These are phyloP conservation scores for Candida andamanensis DNA, from an alignment of 805 yeast genomes.

Conservation along the genomic window DNA sequence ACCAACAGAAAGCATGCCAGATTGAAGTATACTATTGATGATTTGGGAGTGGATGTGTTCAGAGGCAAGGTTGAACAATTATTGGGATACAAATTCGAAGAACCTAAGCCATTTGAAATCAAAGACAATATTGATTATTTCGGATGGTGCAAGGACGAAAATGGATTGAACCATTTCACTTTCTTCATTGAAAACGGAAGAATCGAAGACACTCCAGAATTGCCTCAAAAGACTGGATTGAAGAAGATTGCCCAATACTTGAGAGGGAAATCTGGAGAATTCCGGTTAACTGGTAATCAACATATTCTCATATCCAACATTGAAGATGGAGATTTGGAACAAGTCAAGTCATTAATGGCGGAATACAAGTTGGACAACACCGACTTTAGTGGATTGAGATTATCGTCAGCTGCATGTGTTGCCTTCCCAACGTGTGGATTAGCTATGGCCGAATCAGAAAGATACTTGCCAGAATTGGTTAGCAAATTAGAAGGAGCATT, in stretches of 20 bases:
- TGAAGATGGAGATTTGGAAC: slow-evolving; percentile 59
- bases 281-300: slow-evolving; percentile 94
- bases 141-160: slow-evolving; percentile 89
- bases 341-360: slow-evolving; percentile 58
- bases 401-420: slow-evolving; percentile 93
- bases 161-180: slow-evolving; percentile 83
- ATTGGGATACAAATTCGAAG: slow-evolving; percentile 70
- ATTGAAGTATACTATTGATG: slow-evolving; percentile 93
- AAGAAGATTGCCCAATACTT: slow-evolving; percentile 70
- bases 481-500: slow-evolving; percentile 78
- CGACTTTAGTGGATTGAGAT: slow-evolving; percentile 74
- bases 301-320: slow-evolving; percentile 76
- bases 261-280: slow-evolving; percentile 62
- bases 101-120: slow-evolving; percentile 68
- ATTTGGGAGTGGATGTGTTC: slow-evolving; percentile 83
- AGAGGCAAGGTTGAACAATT: slow-evolving; percentile 76
- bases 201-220: slow-evolving; percentile 85
- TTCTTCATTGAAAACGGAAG: slow-evolving; percentile 95
- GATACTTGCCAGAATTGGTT: slow-evolving; percentile 80
- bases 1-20: slow-evolving; percentile 96
- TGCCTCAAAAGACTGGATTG: slow-evolving; percentile 86
- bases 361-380: slow-evolving; percentile 81
- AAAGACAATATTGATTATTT: slow-evolving; percentile 85
- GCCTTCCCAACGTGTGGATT: slow-evolving; percentile 98
- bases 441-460: slow-evolving; percentile 98